Evolutionary conservation across 352 stramenopile genomes (phyloP).

Genomic region (Pythium guiyangense): DNA sequence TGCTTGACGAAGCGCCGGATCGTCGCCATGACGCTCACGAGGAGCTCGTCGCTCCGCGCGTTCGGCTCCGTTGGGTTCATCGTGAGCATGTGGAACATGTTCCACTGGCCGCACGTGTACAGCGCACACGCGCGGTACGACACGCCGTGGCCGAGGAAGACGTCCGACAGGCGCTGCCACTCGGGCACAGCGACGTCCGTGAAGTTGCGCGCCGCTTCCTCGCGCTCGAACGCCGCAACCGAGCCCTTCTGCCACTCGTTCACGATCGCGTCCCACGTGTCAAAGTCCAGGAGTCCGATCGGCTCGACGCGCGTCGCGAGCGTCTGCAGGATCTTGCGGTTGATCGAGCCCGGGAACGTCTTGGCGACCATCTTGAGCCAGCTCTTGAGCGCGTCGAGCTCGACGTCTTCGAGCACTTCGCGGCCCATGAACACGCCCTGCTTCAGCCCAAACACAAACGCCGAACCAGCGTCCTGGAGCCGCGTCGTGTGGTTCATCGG

Average conservation of each 20-base stretch:
- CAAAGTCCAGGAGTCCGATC: constrained; percentile 64
- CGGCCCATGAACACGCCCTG: constrained; percentile 74
- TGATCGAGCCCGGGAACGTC: constrained; percentile 69
- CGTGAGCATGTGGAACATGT: constrained; percentile 85
- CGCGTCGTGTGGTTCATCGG: constrained; percentile 74
- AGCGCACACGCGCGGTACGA: constrained; percentile 66
- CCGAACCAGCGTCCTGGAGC: constrained; percentile 66
- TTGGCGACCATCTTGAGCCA: constrained; percentile 72
- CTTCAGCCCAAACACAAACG: constrained; percentile 78
- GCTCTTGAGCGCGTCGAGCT: constrained; percentile 71
- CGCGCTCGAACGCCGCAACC: constrained; percentile 43
- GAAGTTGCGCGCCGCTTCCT: constrained; percentile 53
- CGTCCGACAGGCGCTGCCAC: constrained; percentile 57
- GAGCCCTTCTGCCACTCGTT: constrained; percentile 55
- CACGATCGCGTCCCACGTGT: constrained; percentile 60
- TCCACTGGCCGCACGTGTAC: constrained; percentile 85
- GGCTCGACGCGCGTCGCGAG: constrained; percentile 42
- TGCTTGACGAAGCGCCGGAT: constrained; percentile 84
- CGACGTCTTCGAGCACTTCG: constrained; percentile 67
- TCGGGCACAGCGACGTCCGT: constrained; percentile 40
- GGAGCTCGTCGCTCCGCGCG: constrained; percentile 35
- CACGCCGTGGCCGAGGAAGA: constrained; percentile 62
- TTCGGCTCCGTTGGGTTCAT: constrained; percentile 52
- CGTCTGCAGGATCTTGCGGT: constrained; percentile 57
- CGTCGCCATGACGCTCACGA: constrained; percentile 65